Evolutionary conservation across 1,284 basidiomycete genomes (phyloP), one percentile per base, ranked within the genome.

Genomic region (Bondarzewia mesenterica): DNA sequence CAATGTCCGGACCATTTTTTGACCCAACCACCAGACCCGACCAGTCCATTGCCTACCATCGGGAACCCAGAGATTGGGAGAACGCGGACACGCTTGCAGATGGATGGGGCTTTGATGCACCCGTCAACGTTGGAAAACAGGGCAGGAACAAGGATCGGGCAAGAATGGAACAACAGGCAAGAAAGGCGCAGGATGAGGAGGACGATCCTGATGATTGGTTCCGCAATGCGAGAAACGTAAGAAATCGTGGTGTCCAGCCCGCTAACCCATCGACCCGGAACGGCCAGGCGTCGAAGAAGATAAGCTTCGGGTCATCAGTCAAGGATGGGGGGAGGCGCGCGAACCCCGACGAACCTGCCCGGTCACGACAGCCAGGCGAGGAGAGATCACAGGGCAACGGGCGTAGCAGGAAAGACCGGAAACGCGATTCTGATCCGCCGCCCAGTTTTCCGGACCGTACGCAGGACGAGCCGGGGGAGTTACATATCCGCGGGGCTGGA

Each of bases 1-100:
- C 80, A 8, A 71, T 75, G 43, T 72, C 77, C 0, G 89, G 92
- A 0, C 92, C 92, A 5, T 94, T 89, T 65, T 78, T 69, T 39
- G 75, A 81, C 54, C 64, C 69, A 23, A 44, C 59, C 16, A 45
- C 61, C 3, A 53, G 56, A 8, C 59, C 56, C 46, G 41, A 59
- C 49, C 43, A 57, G 57, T 48, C 66, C 52, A 42, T 57, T 46
- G 50, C 61, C 7, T 47, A 37, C 49, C 58, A 40, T 50, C 58
- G 57, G 23, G 46, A 45, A 50, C 58, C 59, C 40, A 63, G 71
- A 12, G 70, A 73, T 29, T 65, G 65, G 63, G 67, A 70, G 40
- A 50, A 56, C 3, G 55, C 54, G 3, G 50, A 54, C n/a, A 56
- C 54, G 18, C 63, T 69, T 50, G 61, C 62, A 14, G 71, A 70